These are phyloP conservation scores for Mycena epipterygia DNA, from an alignment of 768 basidiomycete genomes.

Conservation along the genomic window DNA sequence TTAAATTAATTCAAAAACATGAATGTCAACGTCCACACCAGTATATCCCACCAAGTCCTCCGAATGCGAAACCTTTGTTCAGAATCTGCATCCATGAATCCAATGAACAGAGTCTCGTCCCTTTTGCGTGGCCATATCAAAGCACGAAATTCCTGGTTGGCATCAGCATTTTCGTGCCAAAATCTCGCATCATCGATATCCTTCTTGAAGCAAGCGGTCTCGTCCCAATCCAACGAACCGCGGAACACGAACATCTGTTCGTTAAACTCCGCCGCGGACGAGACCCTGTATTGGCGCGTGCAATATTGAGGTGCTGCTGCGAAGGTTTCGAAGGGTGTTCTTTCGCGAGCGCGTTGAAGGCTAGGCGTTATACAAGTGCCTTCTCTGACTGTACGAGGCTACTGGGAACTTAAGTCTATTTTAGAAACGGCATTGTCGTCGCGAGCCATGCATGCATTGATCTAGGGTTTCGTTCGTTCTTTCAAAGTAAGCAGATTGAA, in stretches of 20 bases:
- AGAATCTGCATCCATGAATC: slow-evolving; percentile 3
- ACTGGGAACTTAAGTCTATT: no score
- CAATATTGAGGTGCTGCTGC: slow-evolving; percentile 8
- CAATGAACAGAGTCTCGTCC: slow-evolving; percentile 18
- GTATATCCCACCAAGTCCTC: background rate
- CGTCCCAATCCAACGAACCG: slow-evolving; percentile 21
- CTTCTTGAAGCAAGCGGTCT: slow-evolving; percentile 10
- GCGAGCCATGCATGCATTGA: no score
- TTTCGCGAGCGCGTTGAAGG: background rate
- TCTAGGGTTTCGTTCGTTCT: no score
- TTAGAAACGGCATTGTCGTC: no score
- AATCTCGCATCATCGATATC: slow-evolving; percentile 15
- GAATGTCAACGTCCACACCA: no score
- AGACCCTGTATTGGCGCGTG: slow-evolving; percentile 3
- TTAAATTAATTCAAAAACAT: no score
- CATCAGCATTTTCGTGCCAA: slow-evolving; percentile 1
- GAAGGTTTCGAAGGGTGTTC: background rate
- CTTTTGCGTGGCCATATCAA: slow-evolving; percentile 20
- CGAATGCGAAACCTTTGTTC: no score
- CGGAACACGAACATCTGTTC: slow-evolving; percentile 19
- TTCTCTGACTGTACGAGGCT: slow-evolving; percentile 17
- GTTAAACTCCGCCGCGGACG: slow-evolving; percentile 12
- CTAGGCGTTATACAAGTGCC: background rate
- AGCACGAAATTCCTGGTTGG: slow-evolving; percentile 4
- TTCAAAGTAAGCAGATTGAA: no score